Conservation (phyloP, 306 rosid genomes). For the Ceratonia siliqua region DNA sequence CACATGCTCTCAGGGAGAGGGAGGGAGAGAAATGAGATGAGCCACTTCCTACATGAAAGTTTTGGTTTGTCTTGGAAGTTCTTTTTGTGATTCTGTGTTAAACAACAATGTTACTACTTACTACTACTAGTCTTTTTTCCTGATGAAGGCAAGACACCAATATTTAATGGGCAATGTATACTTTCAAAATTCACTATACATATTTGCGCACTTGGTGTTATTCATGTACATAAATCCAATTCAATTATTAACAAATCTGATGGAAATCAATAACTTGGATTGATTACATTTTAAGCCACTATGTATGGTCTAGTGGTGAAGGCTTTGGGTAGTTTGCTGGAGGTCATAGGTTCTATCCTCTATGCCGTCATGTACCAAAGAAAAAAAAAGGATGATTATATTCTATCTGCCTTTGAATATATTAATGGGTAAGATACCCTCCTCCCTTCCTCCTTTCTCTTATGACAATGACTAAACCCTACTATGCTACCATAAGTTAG, state of each 20-base stretch:
- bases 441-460: not conserved
- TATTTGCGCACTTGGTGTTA: not conserved
- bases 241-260: not conserved
- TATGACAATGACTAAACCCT: not conserved
- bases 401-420: slow-evolving; percentile 15
- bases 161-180: not conserved
- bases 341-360: too few species aligned
- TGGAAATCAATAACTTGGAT: not conserved
- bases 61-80: not conserved
- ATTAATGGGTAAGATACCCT: not conserved
- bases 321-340: too few species aligned
- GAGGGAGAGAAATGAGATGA: not conserved
- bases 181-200: not conserved
- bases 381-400: too few species aligned
- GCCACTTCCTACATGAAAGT: not conserved
- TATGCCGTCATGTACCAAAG: too few species aligned
- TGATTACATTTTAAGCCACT: too few species aligned
- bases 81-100: not conserved
- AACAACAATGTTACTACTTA: not conserved
- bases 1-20: not conserved
- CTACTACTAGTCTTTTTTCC: not conserved
- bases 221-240: not conserved
- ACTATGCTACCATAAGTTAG: not conserved
- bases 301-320: too few species aligned
- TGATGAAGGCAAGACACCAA: not conserved